A percentile compares a stretch with the other conserved stretches of the same genome.
These are phyloP conservation scores for Penicillium sp. DNA, from an alignment of 2,329 filamentous ascomycete species.

Conservation along the genomic window DNA sequence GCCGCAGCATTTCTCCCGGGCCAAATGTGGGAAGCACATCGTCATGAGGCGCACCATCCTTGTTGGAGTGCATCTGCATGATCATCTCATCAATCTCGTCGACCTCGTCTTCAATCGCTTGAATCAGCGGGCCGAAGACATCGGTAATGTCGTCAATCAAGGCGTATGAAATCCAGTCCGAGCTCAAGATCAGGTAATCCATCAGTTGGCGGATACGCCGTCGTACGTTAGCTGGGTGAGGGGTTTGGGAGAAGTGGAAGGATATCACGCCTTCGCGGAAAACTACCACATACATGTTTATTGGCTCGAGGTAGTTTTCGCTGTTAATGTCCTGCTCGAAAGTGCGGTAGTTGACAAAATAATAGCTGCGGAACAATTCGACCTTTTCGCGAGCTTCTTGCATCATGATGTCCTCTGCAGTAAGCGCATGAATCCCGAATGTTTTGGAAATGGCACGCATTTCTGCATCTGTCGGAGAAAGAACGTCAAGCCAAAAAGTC, in stretches of 20 bases:
- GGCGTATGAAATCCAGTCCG: slow-evolving; percentile 98
- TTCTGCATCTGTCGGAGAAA: slow-evolving; percentile 86
- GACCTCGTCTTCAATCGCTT: slow-evolving; percentile 90
- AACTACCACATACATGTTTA: slow-evolving; percentile 96
- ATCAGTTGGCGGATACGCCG: slow-evolving; percentile 87
- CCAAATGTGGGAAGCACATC: slow-evolving; percentile 43
- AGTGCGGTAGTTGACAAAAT: slow-evolving; percentile 96
- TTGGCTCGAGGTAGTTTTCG: slow-evolving; percentile 86
- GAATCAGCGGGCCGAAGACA: slow-evolving; percentile 87
- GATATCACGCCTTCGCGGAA: slow-evolving; percentile 93
- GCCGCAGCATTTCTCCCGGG: slow-evolving; percentile 78
- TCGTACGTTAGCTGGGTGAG: slow-evolving; percentile 92
- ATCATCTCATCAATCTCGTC: slow-evolving; percentile 96
- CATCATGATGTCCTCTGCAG: slow-evolving; percentile 93
- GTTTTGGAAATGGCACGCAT: slow-evolving; percentile 92
- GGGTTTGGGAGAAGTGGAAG: slow-evolving; percentile 95
- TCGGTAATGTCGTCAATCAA: slow-evolving; percentile 98
- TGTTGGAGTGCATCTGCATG: slow-evolving; percentile 66
- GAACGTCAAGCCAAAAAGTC: slow-evolving; percentile 93
- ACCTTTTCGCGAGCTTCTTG: slow-evolving; percentile 98
- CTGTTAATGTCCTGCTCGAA: slow-evolving; percentile 92
- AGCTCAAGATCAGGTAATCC: slow-evolving; percentile 87
- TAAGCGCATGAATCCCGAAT: slow-evolving; percentile 93
- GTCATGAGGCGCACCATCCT: slow-evolving; percentile 34
- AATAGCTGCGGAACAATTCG: slow-evolving; percentile 94